Evolutionary conservation across 208 protist species (phyloP).

Genomic region (Leishmania tropica): DNA sequence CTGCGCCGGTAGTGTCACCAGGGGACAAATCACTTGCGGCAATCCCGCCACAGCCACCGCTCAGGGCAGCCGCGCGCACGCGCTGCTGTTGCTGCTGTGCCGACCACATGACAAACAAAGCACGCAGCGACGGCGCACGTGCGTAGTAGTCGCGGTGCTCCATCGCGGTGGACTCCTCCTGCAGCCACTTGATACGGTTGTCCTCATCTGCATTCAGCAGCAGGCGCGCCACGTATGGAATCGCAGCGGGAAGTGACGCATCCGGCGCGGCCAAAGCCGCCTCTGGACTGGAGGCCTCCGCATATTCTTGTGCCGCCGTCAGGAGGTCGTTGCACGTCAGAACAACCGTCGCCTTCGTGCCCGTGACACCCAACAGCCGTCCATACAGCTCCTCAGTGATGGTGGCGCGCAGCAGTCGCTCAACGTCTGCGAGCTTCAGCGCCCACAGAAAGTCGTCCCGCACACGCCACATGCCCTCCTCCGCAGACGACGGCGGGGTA

Average conservation of each 20-base stretch:
- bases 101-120: conserved; percentile 67
- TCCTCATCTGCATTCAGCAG: conserved; percentile 75
- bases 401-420: conserved; percentile 33
- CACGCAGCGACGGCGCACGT: conserved; percentile 71
- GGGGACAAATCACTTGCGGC: background rate
- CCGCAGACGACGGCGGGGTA: background rate
- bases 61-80: conserved; percentile 10
- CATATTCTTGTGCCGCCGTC: conserved; percentile 3
- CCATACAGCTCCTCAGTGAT: conserved; percentile 28
- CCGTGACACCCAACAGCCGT: conserved; percentile 31
- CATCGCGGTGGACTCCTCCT: conserved; percentile 56
- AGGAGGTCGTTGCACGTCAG: conserved; percentile 26
- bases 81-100: conserved; percentile 23
- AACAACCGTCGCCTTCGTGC: background rate
- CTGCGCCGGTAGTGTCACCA: background rate
- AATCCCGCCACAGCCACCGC: background rate
- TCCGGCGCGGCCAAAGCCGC: background rate
- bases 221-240: conserved; percentile 40
- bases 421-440: conserved; percentile 56
- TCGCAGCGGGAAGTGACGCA: background rate
- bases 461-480: conserved; percentile 35
- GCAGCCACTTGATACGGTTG: conserved; percentile 75
- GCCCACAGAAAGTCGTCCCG: conserved; percentile 66
- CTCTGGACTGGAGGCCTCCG: background rate
- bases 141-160: conserved; percentile 45